Percentiles rank a stretch among this genome's conserved stretches.
Evolutionary conservation across 441 rosid species (phyloP).

Genomic region (Gossypium schwendimanii): DNA sequence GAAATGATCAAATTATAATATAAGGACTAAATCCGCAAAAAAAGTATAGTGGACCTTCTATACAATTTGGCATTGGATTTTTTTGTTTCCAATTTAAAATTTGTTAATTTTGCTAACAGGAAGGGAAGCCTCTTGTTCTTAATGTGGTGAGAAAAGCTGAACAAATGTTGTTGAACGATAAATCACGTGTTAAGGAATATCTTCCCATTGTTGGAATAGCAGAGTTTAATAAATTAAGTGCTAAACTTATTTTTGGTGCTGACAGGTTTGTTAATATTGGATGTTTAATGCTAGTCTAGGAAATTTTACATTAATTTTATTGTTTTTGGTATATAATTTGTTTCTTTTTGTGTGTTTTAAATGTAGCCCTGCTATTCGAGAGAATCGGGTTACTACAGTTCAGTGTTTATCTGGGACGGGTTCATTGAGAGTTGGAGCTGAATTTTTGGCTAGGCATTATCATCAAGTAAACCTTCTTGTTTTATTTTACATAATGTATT

Average conservation of each 20-base stretch:
- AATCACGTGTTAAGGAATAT: slow-evolving; percentile 79
- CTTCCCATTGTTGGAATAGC: slow-evolving; percentile 90
- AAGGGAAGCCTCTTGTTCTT: slow-evolving; percentile 92
- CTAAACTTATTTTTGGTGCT: slow-evolving; percentile 81
- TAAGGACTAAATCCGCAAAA: background rate
- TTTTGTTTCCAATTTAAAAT: background rate
- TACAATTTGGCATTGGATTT: background rate
- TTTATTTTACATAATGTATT: background rate
- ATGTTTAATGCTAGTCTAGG: background rate
- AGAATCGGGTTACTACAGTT: slow-evolving; percentile 79
- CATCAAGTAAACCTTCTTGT: slow-evolving; percentile 46
- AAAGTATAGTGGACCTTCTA: background rate
- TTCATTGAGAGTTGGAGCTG: slow-evolving; percentile 91
- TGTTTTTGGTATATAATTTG: background rate
- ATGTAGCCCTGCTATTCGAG: slow-evolving; percentile 68
- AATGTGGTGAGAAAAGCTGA: slow-evolving; percentile 90
- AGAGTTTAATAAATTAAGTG: slow-evolving; percentile 91
- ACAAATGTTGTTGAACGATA: slow-evolving; percentile 75
- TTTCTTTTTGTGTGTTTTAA: slow-evolving; percentile 3
- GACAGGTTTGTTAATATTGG: slow-evolving; percentile 41
- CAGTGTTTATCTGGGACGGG: slow-evolving; percentile 99
- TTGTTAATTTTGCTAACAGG: slow-evolving; percentile 33
- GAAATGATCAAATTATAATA: no score
- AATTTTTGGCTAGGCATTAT: slow-evolving; percentile 85
- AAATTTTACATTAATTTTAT: background rate